Evolutionary conservation across 2,329 filamentous ascomycete genomes (phyloP).

Genomic region (Epichloe coenophiala): DNA sequence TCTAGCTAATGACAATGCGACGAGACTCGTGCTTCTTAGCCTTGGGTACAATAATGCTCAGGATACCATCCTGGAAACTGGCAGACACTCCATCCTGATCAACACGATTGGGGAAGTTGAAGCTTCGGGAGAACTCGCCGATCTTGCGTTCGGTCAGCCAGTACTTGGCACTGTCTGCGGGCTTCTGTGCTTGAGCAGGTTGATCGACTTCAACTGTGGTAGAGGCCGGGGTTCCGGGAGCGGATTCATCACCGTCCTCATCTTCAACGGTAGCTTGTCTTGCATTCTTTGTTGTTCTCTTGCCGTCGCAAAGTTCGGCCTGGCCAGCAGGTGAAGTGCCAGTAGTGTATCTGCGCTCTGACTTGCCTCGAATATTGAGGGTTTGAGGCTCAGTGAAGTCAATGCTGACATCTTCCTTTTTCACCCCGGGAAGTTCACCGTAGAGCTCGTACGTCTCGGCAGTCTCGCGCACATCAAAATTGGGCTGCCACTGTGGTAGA

Average conservation of each 20-base stretch:
- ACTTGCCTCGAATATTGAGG: conserved; percentile 54
- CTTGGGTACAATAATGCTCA: conserved; percentile 53
- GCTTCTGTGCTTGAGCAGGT: conserved; percentile 15
- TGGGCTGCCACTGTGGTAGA: conserved; percentile 52
- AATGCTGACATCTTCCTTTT: conserved; percentile 60
- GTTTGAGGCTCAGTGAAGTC: conserved; percentile 70
- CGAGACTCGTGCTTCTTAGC: conserved; percentile 42
- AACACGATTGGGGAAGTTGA: conserved; percentile 52
- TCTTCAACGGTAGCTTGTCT: conserved; percentile 56
- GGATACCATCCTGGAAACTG: conserved; percentile 49
- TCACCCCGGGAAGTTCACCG: conserved; percentile 65
- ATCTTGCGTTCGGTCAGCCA: conserved; percentile 57
- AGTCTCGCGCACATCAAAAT: conserved; percentile 66
- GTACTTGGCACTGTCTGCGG: conserved; percentile 41
- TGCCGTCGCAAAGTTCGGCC: conserved; percentile 33
- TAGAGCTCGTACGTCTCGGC: conserved; percentile 59
- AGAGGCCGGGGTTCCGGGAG: conserved; percentile 1
- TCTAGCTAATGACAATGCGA: conserved; percentile 41
- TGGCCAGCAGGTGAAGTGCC: conserved; percentile 34
- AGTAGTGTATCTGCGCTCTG: conserved; percentile 51
- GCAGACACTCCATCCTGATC: conserved; percentile 50
- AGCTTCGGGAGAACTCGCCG: conserved; percentile 54
- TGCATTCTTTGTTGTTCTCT: conserved; percentile 24
- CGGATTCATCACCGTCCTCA: conserved; percentile 24
- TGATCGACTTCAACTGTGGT: conserved; percentile 11